Percentiles rank a stretch among this genome's conserved stretches.
phyloP scores from a whole-genome alignment of 331 rosid genomes.

The Acacia concinna region DNA sequence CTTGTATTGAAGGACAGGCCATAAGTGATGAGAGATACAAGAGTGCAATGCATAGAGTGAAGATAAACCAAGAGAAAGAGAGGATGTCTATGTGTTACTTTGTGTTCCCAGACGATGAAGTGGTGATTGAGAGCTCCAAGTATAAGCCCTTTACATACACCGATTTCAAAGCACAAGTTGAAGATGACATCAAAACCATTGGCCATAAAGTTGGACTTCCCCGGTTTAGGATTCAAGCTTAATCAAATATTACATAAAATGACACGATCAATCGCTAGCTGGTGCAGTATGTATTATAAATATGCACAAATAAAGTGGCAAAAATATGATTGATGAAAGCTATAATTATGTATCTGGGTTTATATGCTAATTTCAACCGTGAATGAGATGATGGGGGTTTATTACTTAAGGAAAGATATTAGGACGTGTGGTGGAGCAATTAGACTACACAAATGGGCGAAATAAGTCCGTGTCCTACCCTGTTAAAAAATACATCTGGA shows the following conservation, averaged over 20 bases:
- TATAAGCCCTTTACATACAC: slow-evolving; percentile 68
- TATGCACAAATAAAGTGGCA: no score
- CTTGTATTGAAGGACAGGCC: slow-evolving; percentile 39
- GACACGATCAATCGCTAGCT: neutral
- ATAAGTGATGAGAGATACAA: slow-evolving; percentile 63
- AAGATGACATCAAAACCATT: slow-evolving; percentile 48
- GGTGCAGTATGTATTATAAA: no score
- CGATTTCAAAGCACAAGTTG: slow-evolving; percentile 65
- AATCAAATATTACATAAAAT: neutral
- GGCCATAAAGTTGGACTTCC: slow-evolving; percentile 71
- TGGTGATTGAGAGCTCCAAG: slow-evolving; percentile 56
- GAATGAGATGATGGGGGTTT: no score
- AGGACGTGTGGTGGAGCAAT: no score
- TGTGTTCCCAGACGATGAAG: slow-evolving; percentile 56
- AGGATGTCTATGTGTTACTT: slow-evolving; percentile 65
- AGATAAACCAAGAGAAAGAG: slow-evolving; percentile 45
- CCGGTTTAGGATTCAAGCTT: neutral
- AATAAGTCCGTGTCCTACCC: no score
- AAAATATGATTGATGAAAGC: no score
- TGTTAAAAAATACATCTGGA: no score
- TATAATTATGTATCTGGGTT: no score
- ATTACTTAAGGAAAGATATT: no score
- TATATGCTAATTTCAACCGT: no score
- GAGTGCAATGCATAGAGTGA: slow-evolving; percentile 70
- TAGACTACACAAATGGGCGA: no score